phyloP scores from a whole-genome alignment of 345 rosid genomes.

The Toxicodendron radicans region DNA sequence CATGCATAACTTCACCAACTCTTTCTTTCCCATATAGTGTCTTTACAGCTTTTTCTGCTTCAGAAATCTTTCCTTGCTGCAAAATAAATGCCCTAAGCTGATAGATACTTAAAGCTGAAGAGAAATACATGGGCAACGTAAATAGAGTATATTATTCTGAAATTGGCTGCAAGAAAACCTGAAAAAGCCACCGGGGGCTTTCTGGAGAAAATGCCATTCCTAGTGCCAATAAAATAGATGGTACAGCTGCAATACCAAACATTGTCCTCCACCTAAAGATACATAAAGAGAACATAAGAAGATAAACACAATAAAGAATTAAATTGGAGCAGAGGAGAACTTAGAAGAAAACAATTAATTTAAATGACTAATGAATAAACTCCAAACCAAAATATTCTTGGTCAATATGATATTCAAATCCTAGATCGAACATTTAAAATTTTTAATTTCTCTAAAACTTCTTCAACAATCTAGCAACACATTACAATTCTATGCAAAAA shows the following conservation, averaged over 20 bases:
- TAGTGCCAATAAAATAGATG: constrained; percentile 78
- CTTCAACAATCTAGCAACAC: neutral
- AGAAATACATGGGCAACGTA: neutral
- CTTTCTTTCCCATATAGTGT: constrained; percentile 91
- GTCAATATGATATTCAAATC: neutral
- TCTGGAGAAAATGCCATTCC: constrained; percentile 96
- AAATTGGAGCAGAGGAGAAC: neutral
- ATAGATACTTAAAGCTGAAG: constrained; percentile 2
- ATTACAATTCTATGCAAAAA: no score
- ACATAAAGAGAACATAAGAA: constrained; percentile 13
- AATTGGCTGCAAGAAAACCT: constrained; percentile 44
- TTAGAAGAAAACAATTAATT: neutral
- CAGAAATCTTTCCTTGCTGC: constrained; percentile 82
- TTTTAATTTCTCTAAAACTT: neutral
- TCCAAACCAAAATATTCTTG: no score
- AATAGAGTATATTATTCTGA: no score
- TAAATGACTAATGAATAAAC: no score
- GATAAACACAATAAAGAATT: no score
- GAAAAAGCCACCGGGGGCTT: constrained; percentile 99
- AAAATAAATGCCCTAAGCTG: constrained; percentile 17
- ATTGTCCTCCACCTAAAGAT: constrained; percentile 94
- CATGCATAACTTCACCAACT: constrained; percentile 81
- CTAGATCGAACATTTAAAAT: neutral
- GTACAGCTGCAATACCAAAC: constrained; percentile 83
- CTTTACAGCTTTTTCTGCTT: constrained; percentile 79